phyloP scores from a whole-genome alignment of 2,329 filamentous ascomycete genomes.

The Calonectria hawksworthii region DNA sequence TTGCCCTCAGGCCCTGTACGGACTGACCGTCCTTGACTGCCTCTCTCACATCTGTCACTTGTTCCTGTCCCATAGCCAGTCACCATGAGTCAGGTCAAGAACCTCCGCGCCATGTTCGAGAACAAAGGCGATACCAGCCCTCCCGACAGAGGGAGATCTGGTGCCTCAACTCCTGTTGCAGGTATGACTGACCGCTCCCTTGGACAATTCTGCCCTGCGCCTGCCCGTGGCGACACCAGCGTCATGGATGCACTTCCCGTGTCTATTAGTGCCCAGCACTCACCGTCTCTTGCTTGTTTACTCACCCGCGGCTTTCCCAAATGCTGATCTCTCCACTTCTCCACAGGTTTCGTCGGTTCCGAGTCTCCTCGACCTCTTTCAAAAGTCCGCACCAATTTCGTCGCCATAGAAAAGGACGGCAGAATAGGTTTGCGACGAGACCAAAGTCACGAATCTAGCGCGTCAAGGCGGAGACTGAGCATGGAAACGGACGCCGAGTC shows the following conservation, averaged over 20 bases:
- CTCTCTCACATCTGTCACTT: slow-evolving; percentile 40
- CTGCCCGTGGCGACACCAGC: slow-evolving; percentile 27
- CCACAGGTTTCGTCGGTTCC: slow-evolving; percentile 51
- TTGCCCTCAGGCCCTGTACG: slow-evolving; percentile 24
- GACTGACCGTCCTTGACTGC: slow-evolving; percentile 36
- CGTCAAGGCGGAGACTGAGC: slow-evolving; percentile 54
- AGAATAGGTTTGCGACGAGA: slow-evolving; percentile 65
- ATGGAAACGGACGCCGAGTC: slow-evolving; percentile 51
- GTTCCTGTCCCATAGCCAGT: slow-evolving; percentile 51
- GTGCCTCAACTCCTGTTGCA: slow-evolving; percentile 55
- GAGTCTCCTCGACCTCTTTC: slow-evolving; percentile 77
- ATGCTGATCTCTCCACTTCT: slow-evolving; percentile 41
- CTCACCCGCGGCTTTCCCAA: slow-evolving; percentile 22
- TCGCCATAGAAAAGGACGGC: slow-evolving; percentile 78
- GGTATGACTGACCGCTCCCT: slow-evolving; percentile 40
- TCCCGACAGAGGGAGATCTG: slow-evolving; percentile 78
- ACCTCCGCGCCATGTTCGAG: slow-evolving; percentile 86
- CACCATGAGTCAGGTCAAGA: slow-evolving; percentile 78
- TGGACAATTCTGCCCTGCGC: slow-evolving; percentile 22
- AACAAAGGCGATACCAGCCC: slow-evolving; percentile 76
- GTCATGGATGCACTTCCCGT: slow-evolving; percentile 23
- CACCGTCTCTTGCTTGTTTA: slow-evolving; percentile 28
- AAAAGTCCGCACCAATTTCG: slow-evolving; percentile 81
- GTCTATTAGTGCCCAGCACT: slow-evolving; percentile 13
- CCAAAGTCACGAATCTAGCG: slow-evolving; percentile 54